phyloP scores from a whole-genome alignment of 2,329 filamentous ascomycete species.

The Graphilbum ipis-grandicollis region DNA sequence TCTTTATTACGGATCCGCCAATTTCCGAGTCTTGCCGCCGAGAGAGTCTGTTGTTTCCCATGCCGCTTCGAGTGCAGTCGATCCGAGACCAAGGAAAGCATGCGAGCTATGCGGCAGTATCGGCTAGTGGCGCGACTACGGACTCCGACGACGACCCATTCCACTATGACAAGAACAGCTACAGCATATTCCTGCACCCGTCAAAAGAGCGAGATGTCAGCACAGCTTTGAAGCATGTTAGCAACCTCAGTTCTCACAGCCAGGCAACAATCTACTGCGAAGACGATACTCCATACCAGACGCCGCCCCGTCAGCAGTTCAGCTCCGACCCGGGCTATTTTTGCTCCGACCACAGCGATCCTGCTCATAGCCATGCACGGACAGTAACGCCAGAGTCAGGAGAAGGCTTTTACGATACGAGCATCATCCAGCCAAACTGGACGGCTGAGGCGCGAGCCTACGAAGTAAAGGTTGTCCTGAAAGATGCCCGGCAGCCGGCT shows the following conservation, averaged over 20 bases:
- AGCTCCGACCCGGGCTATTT: no score
- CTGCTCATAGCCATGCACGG: background rate
- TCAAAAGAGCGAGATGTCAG: slow-evolving; percentile 26
- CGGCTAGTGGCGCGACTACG: slow-evolving; percentile 12
- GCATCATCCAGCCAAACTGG: slow-evolving; percentile 6
- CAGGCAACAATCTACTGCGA: slow-evolving; percentile 10
- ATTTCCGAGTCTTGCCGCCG: no score
- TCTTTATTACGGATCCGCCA: background rate
- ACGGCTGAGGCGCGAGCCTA: slow-evolving; percentile 3
- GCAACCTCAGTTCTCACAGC: slow-evolving; percentile 11
- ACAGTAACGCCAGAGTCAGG: slow-evolving; percentile 4
- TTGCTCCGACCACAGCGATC: background rate
- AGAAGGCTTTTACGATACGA: slow-evolving; percentile 5
- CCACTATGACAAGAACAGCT: slow-evolving; percentile 23
- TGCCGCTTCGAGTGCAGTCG: slow-evolving; percentile 9
- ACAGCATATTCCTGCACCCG: slow-evolving; percentile 19
- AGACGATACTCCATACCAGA: slow-evolving; percentile 13
- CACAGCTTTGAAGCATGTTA: slow-evolving; percentile 17
- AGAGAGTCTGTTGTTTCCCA: slow-evolving; percentile 4
- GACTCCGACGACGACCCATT: slow-evolving; percentile 26
- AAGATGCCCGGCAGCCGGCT: slow-evolving; percentile 2
- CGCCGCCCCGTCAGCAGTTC: slow-evolving; percentile 4
- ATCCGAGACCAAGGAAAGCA: slow-evolving; percentile 4
- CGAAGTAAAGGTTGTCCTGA: slow-evolving; percentile 11
- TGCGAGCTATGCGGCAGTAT: slow-evolving; percentile 12